A percentile compares a stretch with the other conserved stretches of the same genome.
phyloP scores from a whole-genome alignment of 139 green algal genomes.

The Tetradesmus obliquus region DNA sequence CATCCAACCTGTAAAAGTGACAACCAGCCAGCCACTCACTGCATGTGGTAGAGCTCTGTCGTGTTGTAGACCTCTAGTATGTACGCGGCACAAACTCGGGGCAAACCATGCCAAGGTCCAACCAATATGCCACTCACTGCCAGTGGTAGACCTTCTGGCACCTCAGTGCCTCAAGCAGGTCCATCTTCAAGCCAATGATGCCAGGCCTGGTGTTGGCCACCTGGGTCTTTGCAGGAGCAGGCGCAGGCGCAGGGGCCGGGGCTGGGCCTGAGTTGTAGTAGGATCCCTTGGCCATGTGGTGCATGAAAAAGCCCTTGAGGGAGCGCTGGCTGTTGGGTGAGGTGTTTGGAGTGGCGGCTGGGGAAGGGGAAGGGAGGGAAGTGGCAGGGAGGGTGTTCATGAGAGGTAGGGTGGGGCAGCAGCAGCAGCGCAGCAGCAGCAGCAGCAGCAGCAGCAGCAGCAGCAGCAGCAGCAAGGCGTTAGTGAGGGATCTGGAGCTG shows the following conservation, averaged over 20 bases:
- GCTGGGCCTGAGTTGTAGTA: neutral
- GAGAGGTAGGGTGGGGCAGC: neutral
- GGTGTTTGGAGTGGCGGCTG: neutral
- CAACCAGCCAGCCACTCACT: neutral
- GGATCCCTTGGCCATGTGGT: neutral
- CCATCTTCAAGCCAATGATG: neutral
- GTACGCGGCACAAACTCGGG: no score
- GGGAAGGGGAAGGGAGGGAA: neutral
- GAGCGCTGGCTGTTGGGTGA: neutral
- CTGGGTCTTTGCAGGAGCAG: neutral
- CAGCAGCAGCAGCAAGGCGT: no score
- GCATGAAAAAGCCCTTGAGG: slow-evolving; percentile 12
- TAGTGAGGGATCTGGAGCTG: no score
- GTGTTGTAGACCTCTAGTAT: no score
- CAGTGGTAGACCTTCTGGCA: slow-evolving; percentile 10
- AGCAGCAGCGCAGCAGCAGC: neutral
- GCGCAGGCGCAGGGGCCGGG: neutral
- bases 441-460: no score
- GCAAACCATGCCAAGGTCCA: no score
- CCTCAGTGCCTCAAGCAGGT: neutral
- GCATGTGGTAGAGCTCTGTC: no score
- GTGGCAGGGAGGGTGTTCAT: neutral
- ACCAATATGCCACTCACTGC: neutral
- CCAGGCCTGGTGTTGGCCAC: neutral
- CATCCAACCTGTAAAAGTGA: no score